Evolutionary conservation across 2,329 filamentous ascomycete species (phyloP), one percentile per base, ranked within the genome.

Genomic region (Thermothelomyces thermophilus): DNA sequence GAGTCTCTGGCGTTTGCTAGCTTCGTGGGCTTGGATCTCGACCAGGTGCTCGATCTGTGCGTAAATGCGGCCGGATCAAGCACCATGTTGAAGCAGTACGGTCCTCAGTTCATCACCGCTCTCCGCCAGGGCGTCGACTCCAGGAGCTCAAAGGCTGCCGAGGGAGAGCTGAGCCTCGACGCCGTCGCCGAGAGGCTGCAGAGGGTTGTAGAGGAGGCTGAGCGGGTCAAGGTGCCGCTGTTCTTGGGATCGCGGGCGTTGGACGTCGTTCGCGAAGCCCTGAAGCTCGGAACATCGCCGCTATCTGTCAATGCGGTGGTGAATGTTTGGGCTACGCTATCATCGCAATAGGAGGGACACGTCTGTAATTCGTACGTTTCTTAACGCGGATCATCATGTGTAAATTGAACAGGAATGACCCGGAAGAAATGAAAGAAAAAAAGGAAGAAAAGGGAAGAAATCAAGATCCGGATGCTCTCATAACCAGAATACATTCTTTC

Each of bases 31-130:
- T 62, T 75, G 30, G 71, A 74, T 36, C 62, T 74, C 16, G 68
- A 73, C 33, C 70, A 73, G 59, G 67, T 73, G 2, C 66, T 68
- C 41, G 69, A 70, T 31, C 64, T 74, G 42, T 75, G 71, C 55
- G 60, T 70, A 55, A 70, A 73, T 51, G 72, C 72, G 1, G 72
- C 72, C 0, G 72, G 72, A 9, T 69, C 69, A 5, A 72, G 68
- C 50, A 61, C 56, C 26, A 64, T 73, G 54, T 59, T 74, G 41
- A 64, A 67, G 34, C 52, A 55, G 6, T 56, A 66, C 22, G 71
- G 70, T 0, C 67, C 66, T 1, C 61, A 64, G 30, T 68, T 74
- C 17, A 66, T 74, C 39, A 59, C 62, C 31, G 61, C 66, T 3
- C 60, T 68, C 35, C 61, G 62, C 3, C 62, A 58, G 9, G 61